A percentile compares a stretch with the other conserved stretches of the same genome.
These are phyloP conservation scores for Claviceps pusilla DNA, from an alignment of 2,329 filamentous ascomycete species.

Conservation along the genomic window DNA sequence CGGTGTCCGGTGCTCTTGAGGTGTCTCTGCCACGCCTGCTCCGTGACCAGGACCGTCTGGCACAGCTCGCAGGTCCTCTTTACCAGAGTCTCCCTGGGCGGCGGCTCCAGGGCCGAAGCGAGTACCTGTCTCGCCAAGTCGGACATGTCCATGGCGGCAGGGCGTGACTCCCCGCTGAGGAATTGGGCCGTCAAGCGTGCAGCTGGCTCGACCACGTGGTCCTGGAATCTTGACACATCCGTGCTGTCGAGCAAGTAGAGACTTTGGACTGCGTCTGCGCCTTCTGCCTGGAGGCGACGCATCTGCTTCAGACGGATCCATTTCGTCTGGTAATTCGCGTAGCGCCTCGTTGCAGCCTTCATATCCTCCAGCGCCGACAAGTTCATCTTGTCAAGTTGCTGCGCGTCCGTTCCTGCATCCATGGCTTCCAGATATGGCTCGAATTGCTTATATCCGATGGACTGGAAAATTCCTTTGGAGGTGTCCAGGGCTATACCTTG, in stretches of 20 bases:
- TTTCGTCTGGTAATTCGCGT: conserved; percentile 67
- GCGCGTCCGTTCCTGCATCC: conserved; percentile 12
- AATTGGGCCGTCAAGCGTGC: conserved; percentile 47
- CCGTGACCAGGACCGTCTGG: conserved; percentile 43
- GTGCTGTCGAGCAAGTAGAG: conserved; percentile 75
- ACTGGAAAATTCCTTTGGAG: conserved; percentile 82
- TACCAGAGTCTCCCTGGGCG: conserved; percentile 36
- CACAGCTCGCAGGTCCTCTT: conserved; percentile 61
- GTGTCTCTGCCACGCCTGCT: conserved; percentile 30
- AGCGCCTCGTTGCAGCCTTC: conserved; percentile 72
- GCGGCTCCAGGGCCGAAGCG: conserved; percentile 28
- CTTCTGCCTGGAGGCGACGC: conserved; percentile 45
- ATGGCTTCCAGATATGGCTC: conserved; percentile 49
- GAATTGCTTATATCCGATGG: conserved; percentile 92
- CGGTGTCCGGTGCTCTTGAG: conserved; percentile 23
- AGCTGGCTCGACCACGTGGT: conserved; percentile 51
- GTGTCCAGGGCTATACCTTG: conserved; percentile 48
- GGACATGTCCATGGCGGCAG: conserved; percentile 33
- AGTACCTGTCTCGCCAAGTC: conserved; percentile 38
- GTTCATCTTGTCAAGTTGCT: conserved; percentile 40
- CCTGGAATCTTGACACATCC: conserved; percentile 44
- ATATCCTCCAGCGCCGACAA: conserved; percentile 53
- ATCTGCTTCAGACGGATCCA: conserved; percentile 82
- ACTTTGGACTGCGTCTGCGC: conserved; percentile 32
- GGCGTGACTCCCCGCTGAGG: conserved; percentile 40